Percentiles rank a stretch among this genome's conserved stretches.
phyloP scores from a whole-genome alignment of 2,329 filamentous ascomycete species.

The Fusarium burgessii region DNA sequence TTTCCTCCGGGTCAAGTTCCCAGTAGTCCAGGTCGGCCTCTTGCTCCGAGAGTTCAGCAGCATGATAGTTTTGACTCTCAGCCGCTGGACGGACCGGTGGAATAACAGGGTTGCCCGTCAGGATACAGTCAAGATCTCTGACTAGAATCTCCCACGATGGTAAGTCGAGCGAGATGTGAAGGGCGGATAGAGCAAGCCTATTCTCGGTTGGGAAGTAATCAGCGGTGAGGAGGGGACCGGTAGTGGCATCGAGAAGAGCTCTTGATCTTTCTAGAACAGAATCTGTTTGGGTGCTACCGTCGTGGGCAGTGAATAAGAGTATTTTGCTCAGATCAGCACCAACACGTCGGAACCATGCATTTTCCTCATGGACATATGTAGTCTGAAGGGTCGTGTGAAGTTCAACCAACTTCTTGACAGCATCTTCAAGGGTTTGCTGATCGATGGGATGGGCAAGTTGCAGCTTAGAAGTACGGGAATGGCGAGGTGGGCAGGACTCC shows the following conservation, averaged over 20 bases:
- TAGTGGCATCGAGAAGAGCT: not conserved
- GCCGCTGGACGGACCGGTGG: not conserved
- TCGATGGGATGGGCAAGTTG: not conserved
- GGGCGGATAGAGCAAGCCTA: not conserved
- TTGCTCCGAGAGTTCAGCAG: not conserved
- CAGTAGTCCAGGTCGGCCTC: not conserved
- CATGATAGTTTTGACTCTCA: not conserved
- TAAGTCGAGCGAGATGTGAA: not conserved
- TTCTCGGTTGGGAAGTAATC: not conserved
- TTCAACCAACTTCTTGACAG: not conserved
- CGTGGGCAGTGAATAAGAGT: not conserved
- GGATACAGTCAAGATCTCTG: not conserved
- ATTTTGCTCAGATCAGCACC: not conserved
- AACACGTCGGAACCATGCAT: not conserved
- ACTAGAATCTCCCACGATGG: not conserved
- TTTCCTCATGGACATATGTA: not conserved
- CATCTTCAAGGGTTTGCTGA: not conserved
- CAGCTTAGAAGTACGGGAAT: not conserved
- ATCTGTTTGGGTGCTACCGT: not conserved
- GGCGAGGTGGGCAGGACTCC: not conserved
- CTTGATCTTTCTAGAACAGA: not conserved
- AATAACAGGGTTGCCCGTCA: not conserved
- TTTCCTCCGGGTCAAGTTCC: not conserved
- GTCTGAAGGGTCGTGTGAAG: not conserved
- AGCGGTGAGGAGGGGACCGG: not conserved